These are phyloP conservation scores for Coniosporium tulheliwenetii DNA, from an alignment of 2,329 filamentous ascomycete species.

Conservation along the genomic window DNA sequence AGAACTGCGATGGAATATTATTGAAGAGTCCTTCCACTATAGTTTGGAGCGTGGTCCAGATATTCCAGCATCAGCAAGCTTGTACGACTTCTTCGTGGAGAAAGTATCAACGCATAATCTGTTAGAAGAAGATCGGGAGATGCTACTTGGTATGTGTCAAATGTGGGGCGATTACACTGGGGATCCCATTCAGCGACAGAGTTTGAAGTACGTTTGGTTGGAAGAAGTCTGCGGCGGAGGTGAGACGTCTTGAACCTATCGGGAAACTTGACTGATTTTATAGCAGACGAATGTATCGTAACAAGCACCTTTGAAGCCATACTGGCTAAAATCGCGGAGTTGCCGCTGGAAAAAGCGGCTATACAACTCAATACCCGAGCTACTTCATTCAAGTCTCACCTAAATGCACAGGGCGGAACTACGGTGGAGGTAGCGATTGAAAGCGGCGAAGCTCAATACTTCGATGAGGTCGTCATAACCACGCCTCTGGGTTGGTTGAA, in stretches of 20 bases:
- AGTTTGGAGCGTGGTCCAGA: slow-evolving; percentile 42
- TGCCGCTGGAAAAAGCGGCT: no score
- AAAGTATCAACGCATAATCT: slow-evolving; percentile 22
- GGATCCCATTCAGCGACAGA: slow-evolving; percentile 46
- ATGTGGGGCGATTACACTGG: slow-evolving; percentile 61
- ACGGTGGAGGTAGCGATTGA: no score
- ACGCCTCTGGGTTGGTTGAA: no score
- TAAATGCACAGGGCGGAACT: no score
- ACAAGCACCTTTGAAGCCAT: no score
- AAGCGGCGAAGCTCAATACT: no score
- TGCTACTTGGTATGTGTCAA: slow-evolving; percentile 37
- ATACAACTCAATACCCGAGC: no score
- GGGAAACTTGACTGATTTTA: no score
- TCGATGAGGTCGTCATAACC: no score
- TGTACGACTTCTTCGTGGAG: slow-evolving; percentile 41
- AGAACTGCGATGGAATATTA: slow-evolving; percentile 49
- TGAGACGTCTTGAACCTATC: slow-evolving; percentile 22
- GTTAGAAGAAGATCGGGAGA: slow-evolving; percentile 19
- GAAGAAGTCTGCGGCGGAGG: slow-evolving; percentile 64
- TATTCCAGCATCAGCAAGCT: slow-evolving; percentile 36
- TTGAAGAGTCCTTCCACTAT: slow-evolving; percentile 51
- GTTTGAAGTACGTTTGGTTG: slow-evolving; percentile 62
- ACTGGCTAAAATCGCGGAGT: no score
- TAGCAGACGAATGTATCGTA: no score
- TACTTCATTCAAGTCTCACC: no score